A percentile compares a stretch with the other conserved stretches of the same genome.
Evolutionary conservation across 306 rosid genomes (phyloP).

Genomic region (Quercus dentata): DNA sequence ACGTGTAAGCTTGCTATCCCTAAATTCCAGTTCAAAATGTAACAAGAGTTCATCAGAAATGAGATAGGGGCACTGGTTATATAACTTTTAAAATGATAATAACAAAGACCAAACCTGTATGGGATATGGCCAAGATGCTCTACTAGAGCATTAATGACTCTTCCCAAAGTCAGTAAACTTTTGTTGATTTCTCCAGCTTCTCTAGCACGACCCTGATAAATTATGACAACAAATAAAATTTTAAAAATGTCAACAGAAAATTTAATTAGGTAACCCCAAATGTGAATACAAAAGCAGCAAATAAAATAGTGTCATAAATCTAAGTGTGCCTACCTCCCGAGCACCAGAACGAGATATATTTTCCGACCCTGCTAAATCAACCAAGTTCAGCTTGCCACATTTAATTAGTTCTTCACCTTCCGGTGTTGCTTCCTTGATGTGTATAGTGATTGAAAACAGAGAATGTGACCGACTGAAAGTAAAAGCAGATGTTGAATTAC

Average conservation of each 20-base stretch:
- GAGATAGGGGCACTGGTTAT: background rate
- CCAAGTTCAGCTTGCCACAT: constrained; percentile 95
- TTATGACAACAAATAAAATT: constrained; percentile 8
- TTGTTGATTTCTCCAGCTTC: constrained; percentile 99
- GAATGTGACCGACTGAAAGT: constrained; percentile 94
- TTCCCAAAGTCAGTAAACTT: constrained; percentile 92
- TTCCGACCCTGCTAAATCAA: constrained; percentile 96
- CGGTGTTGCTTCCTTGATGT: constrained; percentile 94
- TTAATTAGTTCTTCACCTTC: constrained; percentile 97
- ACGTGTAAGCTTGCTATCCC: constrained; percentile 98
- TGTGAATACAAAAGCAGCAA: background rate
- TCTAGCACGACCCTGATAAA: constrained; percentile 84
- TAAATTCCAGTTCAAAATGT: constrained; percentile 25
- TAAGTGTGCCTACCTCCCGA: constrained; percentile 65
- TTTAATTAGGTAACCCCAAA: background rate
- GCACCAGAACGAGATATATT: constrained; percentile 99
- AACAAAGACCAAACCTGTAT: constrained; percentile 54
- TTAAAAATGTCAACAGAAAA: background rate
- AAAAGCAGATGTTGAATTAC: background rate
- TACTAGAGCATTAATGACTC: constrained; percentile 90
- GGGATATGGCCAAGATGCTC: constrained; percentile 98
- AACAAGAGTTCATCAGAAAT: background rate
- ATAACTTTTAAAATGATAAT: background rate
- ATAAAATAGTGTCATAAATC: background rate
- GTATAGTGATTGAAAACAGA: constrained; percentile 92